Conservation (phyloP, 1,284 basidiomycete species). For the Apiotrichum brassicae region DNA sequence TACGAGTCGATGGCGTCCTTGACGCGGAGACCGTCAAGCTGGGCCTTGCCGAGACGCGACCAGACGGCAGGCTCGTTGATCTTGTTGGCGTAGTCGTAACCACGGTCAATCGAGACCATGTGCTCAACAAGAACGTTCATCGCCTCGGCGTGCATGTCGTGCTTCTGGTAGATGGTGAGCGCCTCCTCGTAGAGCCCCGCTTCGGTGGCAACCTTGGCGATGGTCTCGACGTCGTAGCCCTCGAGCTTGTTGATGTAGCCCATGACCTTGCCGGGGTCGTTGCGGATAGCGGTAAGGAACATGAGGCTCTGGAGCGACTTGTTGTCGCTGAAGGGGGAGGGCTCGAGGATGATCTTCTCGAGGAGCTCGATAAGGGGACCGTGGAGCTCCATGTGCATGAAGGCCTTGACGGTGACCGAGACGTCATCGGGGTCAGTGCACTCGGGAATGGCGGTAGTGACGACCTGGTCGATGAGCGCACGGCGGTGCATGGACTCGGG, state of each 20-base stretch:
- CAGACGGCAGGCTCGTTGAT: slow-evolving; percentile 95
- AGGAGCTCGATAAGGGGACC: slow-evolving; percentile 95
- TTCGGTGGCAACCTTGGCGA: slow-evolving; percentile 94
- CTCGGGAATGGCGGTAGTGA: slow-evolving; percentile 92
- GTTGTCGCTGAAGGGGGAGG: slow-evolving; percentile 97
- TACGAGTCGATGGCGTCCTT: slow-evolving; percentile 99
- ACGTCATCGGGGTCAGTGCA: slow-evolving; percentile 98
- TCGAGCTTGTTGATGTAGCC: slow-evolving; percentile 96
- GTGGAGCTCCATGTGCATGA: slow-evolving; percentile 94
- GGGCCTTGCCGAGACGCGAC: slow-evolving; percentile 97
- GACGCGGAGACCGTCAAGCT: slow-evolving; percentile 95
- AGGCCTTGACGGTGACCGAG: slow-evolving; percentile 96
- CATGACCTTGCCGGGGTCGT: slow-evolving; percentile 98
- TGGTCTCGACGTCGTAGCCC: slow-evolving; percentile 91
- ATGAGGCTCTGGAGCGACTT: slow-evolving; percentile 90
- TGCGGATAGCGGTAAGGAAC: slow-evolving; percentile 90
- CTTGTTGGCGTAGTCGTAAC: slow-evolving; percentile 92
- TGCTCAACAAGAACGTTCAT: slow-evolving; percentile 98
- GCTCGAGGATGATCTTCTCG: slow-evolving; percentile 98
- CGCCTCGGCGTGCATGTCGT: slow-evolving; percentile 85
- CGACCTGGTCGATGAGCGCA: slow-evolving; percentile 90
- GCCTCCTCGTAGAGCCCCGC: slow-evolving; percentile 96
- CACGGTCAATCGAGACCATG: slow-evolving; percentile 95
- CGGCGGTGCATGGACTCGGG: slow-evolving; percentile 88
- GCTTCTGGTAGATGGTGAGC: slow-evolving; percentile 92